A percentile compares a stretch with the other conserved stretches of the same genome.
Evolutionary conservation across 345 rosid genomes (phyloP).

Genomic region (Corchorus olitorius): DNA sequence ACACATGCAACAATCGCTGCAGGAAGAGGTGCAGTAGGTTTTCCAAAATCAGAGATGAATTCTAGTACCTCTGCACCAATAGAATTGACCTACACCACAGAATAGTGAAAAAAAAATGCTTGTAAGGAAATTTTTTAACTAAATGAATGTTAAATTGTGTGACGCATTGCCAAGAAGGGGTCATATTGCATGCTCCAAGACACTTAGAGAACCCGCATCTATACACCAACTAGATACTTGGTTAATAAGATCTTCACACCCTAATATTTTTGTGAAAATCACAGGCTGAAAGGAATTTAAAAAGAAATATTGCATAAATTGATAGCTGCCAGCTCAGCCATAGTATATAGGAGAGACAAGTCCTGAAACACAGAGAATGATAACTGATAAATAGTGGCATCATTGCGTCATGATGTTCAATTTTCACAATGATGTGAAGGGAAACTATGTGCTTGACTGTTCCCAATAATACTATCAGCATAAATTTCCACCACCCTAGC

Average conservation of each 20-base stretch:
- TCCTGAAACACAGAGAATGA: neutral
- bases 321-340: neutral
- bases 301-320: neutral
- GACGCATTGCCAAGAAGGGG: neutral
- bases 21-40: slow-evolving; percentile 84
- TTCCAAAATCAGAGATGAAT: slow-evolving; percentile 94
- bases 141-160: neutral
- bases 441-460: neutral
- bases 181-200: neutral
- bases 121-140: slow-evolving; percentile 4
- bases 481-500: neutral
- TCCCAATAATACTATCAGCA: slow-evolving; percentile 1
- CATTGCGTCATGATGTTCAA: neutral
- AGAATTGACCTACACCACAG: slow-evolving; percentile 68
- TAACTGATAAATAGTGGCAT: neutral
- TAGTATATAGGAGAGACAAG: neutral
- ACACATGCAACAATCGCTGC: slow-evolving; percentile 99
- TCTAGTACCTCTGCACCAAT: slow-evolving; percentile 91
- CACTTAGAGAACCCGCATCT: no score
- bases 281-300: neutral
- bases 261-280: neutral
- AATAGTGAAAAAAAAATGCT: slow-evolving; percentile 10
- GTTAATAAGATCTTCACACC: neutral
- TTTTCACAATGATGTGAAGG: neutral
- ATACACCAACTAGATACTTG: slow-evolving; percentile 1